phyloP scores from a whole-genome alignment of 371 early-diverging fungal species.

The Sporodiniella umbellata region DNA sequence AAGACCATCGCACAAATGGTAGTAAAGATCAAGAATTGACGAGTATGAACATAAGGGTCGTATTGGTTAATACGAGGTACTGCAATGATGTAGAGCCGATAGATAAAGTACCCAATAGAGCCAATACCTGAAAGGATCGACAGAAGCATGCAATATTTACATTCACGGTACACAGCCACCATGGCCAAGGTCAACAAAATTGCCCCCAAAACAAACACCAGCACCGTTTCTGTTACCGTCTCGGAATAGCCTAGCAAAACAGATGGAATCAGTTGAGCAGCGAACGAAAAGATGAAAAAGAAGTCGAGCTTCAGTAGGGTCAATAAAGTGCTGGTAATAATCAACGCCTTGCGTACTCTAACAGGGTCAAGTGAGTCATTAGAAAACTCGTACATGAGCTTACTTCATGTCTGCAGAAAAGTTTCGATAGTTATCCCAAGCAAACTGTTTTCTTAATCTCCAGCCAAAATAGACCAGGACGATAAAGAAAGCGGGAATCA shows the following conservation, averaged over 20 bases:
- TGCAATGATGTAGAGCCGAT: slow-evolving; percentile 29
- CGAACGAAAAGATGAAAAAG: slow-evolving; percentile 49
- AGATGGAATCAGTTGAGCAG: slow-evolving; percentile 50
- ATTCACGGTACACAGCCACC: slow-evolving; percentile 38
- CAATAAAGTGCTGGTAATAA: slow-evolving; percentile 30
- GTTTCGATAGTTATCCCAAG: slow-evolving; percentile 52
- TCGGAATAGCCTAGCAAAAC: slow-evolving; percentile 34
- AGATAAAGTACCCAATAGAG: slow-evolving; percentile 33
- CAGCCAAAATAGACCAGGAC: slow-evolving; percentile 35
- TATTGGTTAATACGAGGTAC: slow-evolving; percentile 7
- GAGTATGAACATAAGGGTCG: slow-evolving; percentile 47
- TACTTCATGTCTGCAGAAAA: slow-evolving; percentile 53
- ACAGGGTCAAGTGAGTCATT: neutral
- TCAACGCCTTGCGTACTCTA: slow-evolving; percentile 43
- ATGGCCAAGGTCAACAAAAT: slow-evolving; percentile 28
- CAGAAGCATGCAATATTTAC: slow-evolving; percentile 24
- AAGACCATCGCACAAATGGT: slow-evolving; percentile 31
- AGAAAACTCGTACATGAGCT: neutral
- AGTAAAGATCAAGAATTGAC: slow-evolving; percentile 45
- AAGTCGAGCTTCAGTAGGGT: slow-evolving; percentile 49
- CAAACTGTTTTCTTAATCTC: slow-evolving; percentile 46
- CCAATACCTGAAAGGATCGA: slow-evolving; percentile 20
- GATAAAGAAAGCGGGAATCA: slow-evolving; percentile 46
- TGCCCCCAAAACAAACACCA: slow-evolving; percentile 43
- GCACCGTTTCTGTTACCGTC: slow-evolving; percentile 30